Percentiles rank a stretch among this genome's conserved stretches.
Conservation (phyloP, 2,329 filamentous ascomycete genomes). For the Setomelanomma holmii region DNA sequence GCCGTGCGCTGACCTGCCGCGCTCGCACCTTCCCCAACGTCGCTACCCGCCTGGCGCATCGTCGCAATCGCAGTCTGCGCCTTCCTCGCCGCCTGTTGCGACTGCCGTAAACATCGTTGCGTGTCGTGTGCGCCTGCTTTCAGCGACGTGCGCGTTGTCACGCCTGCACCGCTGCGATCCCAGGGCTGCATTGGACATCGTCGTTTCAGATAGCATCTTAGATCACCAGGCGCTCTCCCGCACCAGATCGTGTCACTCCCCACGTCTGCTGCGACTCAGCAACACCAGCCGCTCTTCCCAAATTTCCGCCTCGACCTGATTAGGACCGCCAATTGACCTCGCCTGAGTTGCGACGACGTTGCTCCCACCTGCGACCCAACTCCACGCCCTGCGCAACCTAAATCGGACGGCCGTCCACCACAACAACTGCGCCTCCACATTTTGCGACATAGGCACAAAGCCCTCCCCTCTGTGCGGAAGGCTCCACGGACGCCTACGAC, state of each 20-base stretch:
- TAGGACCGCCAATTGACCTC: conserved; percentile 22
- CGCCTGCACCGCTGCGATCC: conserved; percentile 17
- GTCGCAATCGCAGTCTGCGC: conserved; percentile 15
- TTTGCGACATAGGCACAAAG: conserved; percentile 26
- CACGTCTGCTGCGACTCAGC: conserved; percentile 23
- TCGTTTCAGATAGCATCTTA: conserved; percentile 44
- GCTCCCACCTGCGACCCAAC: conserved; percentile 7
- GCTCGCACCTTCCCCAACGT: conserved; percentile 14
- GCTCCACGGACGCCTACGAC: conserved; percentile 32
- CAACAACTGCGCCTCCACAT: conserved; percentile 17
- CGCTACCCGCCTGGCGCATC: conserved; percentile 10
- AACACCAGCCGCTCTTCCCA: conserved; percentile 12
- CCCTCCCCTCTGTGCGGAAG: conserved; percentile 40
- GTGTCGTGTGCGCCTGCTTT: conserved; percentile 9
- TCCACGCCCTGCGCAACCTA: conserved; percentile 9
- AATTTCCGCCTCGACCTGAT: conserved; percentile 10
- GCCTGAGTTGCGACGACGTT: conserved; percentile 11
- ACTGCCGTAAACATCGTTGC: conserved; percentile 1
- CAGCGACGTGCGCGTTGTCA: conserved; percentile 2
- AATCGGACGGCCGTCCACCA: conserved; percentile 10
- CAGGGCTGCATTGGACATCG: conserved; percentile 26
- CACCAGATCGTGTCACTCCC: conserved; percentile 20
- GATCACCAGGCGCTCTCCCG: conserved; percentile 28
- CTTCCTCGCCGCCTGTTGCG: conserved; percentile 2
- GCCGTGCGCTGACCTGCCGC: conserved; percentile 14